Percentiles rank a stretch among this genome's conserved stretches.
Conservation (phyloP, 129 eudicot genomes). For the Smallanthus sonchifolius region DNA sequence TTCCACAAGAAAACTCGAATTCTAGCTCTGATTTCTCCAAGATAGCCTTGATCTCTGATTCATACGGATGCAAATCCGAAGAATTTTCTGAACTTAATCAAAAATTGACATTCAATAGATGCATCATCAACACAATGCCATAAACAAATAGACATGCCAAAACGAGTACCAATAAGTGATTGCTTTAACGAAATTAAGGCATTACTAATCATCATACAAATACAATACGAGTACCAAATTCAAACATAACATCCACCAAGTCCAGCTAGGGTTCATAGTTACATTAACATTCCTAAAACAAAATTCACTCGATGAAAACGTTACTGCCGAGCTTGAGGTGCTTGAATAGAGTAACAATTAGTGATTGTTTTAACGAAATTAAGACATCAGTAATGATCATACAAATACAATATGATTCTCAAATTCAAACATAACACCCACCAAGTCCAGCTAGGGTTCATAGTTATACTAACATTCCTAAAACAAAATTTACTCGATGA, state of each 20-base stretch:
- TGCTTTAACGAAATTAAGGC: background rate
- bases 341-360: constrained; percentile 40
- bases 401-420: background rate
- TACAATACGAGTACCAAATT: background rate
- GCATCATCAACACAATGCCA: constrained; percentile 5
- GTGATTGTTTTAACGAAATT: background rate
- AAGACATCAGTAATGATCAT: background rate
- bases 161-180: background rate
- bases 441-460: constrained; percentile 21
- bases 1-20: constrained; percentile 26
- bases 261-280: constrained; percentile 17
- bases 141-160: background rate
- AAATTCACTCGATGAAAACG: background rate
- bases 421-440: background rate
- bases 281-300: background rate
- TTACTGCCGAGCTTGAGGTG: constrained; percentile 51
- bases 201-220: background rate
- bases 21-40: constrained; percentile 41
- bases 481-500: background rate
- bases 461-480: background rate
- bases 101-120: background rate
- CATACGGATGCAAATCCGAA: constrained; percentile 63
- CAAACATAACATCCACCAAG: background rate
- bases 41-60: constrained; percentile 46
- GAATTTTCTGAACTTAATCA: constrained; percentile 30